phyloP scores from a whole-genome alignment of 805 yeast species.

The Scheffersomyces coipomensis region DNA sequence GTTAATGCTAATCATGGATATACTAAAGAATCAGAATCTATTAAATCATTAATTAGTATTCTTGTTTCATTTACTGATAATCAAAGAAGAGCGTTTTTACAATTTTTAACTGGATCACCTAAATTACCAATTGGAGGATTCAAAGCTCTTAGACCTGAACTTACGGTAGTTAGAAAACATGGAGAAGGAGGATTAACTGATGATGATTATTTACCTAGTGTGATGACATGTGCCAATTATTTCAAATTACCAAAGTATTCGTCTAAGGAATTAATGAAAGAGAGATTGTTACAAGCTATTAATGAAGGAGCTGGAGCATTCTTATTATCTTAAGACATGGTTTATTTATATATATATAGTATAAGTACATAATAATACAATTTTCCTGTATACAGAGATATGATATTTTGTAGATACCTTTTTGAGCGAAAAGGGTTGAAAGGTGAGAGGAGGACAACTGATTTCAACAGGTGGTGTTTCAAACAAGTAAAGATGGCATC shows the following conservation, averaged over 20 bases:
- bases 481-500: constrained; percentile 9
- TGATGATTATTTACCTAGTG: constrained; percentile 90
- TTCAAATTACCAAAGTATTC: constrained; percentile 85
- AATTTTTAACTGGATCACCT: constrained; percentile 91
- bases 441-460: no score
- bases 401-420: no score
- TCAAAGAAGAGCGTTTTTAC: constrained; percentile 73
- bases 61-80: constrained; percentile 51
- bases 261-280: constrained; percentile 54
- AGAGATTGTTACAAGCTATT: constrained; percentile 66
- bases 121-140: constrained; percentile 93
- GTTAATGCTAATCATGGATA: constrained; percentile 92
- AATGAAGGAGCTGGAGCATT: constrained; percentile 89
- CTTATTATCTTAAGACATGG: constrained; percentile 54
- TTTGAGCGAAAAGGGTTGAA: no score
- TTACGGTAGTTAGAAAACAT: constrained; percentile 83
- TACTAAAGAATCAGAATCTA: constrained; percentile 61
- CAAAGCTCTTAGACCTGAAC: constrained; percentile 71
- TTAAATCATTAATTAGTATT: constrained; percentile 59
- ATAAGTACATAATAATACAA: not conserved
- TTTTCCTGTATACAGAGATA: not conserved
- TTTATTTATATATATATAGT: not conserved
- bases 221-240: constrained; percentile 97
- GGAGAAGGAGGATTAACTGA: constrained; percentile 67
- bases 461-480: no score